A percentile compares a stretch with the other conserved stretches of the same genome.
Evolutionary conservation across 1,284 basidiomycete genomes (phyloP).

Genomic region (Apiotrichum akiyoshidainum): DNA sequence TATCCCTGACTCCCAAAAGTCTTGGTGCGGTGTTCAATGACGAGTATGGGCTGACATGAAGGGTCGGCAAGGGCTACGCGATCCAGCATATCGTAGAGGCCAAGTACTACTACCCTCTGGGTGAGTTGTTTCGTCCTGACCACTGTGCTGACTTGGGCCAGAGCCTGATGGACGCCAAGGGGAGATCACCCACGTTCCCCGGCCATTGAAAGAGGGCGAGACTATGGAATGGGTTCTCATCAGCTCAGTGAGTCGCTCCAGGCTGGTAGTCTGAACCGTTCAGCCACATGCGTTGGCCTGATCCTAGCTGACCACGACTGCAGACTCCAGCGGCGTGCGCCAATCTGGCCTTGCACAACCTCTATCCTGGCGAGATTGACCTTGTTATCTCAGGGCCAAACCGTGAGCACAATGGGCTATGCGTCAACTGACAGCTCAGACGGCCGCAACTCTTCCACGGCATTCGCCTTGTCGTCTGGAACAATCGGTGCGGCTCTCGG

Average conservation of each 20-base stretch:
- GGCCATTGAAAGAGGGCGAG: conserved; percentile 70
- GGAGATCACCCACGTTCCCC: conserved; percentile 61
- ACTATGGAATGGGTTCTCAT: conserved; percentile 83
- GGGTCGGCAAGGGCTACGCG: conserved; percentile 73
- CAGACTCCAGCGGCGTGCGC: conserved; percentile 87
- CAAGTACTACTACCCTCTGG: conserved; percentile 74
- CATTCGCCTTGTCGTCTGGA: conserved; percentile 80
- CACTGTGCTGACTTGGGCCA: conserved; percentile 7
- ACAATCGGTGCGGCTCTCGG: conserved; percentile 87
- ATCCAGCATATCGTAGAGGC: conserved; percentile 74
- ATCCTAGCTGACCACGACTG: background rate
- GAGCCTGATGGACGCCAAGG: conserved; percentile 65
- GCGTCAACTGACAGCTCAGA: conserved; percentile 26
- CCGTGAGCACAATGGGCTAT: conserved; percentile 29
- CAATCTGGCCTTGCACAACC: conserved; percentile 81
- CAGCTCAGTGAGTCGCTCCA: conserved; percentile 62
- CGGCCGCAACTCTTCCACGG: conserved; percentile 77
- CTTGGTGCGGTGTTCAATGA: conserved; percentile 57
- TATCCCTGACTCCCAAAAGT: conserved; percentile 80
- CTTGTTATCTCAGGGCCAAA: conserved; percentile 60
- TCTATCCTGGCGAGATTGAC: conserved; percentile 79
- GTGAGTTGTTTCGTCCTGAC: conserved; percentile 49
- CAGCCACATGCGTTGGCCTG: no score
- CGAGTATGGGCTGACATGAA: conserved; percentile 12
- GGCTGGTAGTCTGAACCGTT: background rate